A percentile compares a stretch with the other conserved stretches of the same genome.
Conservation (phyloP, 2,329 filamentous ascomycete species). For the Venturia effusa region DNA sequence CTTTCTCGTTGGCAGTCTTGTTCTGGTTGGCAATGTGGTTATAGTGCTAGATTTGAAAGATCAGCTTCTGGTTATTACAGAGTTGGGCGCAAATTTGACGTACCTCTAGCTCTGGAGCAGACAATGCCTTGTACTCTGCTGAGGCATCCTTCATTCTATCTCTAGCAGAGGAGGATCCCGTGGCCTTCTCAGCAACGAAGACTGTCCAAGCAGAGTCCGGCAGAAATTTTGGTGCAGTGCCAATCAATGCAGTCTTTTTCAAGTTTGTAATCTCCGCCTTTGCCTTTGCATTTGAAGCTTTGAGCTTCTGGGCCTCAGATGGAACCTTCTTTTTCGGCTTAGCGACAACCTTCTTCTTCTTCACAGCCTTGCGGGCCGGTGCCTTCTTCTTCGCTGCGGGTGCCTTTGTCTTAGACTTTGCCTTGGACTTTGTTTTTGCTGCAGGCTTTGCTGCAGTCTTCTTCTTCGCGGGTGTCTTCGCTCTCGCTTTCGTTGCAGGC, state of each 20-base stretch:
- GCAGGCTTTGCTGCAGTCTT: slow-evolving; percentile 12
- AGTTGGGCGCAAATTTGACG: slow-evolving; percentile 4
- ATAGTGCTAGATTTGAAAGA: slow-evolving; percentile 34
- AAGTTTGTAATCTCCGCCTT: slow-evolving; percentile 20
- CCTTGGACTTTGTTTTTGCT: slow-evolving; percentile 12
- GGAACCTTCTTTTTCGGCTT: slow-evolving; percentile 15
- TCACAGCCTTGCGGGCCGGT: slow-evolving; percentile 13
- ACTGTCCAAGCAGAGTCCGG: slow-evolving; percentile 17
- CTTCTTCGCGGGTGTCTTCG: slow-evolving; percentile 17
- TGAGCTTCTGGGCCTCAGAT: slow-evolving; percentile 20
- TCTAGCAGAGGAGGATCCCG: not conserved
- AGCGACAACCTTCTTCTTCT: slow-evolving; percentile 8
- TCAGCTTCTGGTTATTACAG: slow-evolving; percentile 11
- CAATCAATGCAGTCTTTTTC: slow-evolving; percentile 27
- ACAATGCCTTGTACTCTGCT: slow-evolving; percentile 20
- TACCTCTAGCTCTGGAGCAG: slow-evolving; percentile 26
- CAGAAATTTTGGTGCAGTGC: slow-evolving; percentile 17
- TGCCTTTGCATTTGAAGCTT: slow-evolving; percentile 14
- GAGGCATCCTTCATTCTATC: slow-evolving; percentile 10
- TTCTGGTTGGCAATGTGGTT: slow-evolving; percentile 40
- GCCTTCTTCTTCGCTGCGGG: slow-evolving; percentile 16
- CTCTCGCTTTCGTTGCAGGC: slow-evolving; percentile 13
- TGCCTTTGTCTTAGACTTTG: slow-evolving; percentile 15
- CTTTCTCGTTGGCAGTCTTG: slow-evolving; percentile 31
- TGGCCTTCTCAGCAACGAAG: slow-evolving; percentile 20